These are phyloP conservation scores for Lentinus brumalis DNA, from an alignment of 768 basidiomycete genomes.

Conservation along the genomic window DNA sequence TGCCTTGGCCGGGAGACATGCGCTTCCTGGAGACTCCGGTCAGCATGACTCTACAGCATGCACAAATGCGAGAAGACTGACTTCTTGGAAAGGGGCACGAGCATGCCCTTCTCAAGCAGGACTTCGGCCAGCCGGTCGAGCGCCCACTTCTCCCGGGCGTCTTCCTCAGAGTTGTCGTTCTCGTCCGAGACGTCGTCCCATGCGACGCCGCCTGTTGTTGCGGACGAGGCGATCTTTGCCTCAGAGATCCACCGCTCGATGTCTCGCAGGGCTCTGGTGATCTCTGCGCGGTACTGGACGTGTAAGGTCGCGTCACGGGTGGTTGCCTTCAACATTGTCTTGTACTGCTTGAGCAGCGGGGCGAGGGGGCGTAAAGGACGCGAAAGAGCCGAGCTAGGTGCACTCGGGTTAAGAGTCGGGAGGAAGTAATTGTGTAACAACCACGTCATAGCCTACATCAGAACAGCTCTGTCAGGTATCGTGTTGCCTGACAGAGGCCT, in stretches of 20 bases:
- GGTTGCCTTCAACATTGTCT: constrained; percentile 60
- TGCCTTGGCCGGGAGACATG: constrained; percentile 25
- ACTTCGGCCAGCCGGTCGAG: constrained; percentile 66
- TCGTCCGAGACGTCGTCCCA: constrained; percentile 41
- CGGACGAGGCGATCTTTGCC: constrained; percentile 60
- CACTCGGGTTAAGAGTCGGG: constrained; percentile 65
- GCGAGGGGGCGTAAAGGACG: constrained; percentile 53
- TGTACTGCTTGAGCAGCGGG: constrained; percentile 77
- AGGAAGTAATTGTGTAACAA: constrained; percentile 83
- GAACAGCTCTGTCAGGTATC: neutral
- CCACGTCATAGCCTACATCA: constrained; percentile 74
- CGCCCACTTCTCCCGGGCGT: constrained; percentile 65
- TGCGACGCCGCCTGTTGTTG: constrained; percentile 46
- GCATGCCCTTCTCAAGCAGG: constrained; percentile 67
- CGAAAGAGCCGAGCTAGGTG: constrained; percentile 36
- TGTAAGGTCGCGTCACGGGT: constrained; percentile 66
- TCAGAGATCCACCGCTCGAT: constrained; percentile 83
- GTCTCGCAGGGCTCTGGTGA: constrained; percentile 54
- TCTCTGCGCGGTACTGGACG: constrained; percentile 49
- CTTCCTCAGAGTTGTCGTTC: constrained; percentile 35
- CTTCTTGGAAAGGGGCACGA: constrained; percentile 88
- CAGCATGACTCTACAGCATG: too few species aligned
- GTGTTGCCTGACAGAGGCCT: too few species aligned
- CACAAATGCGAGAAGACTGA: constrained; percentile 35
- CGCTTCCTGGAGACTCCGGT: constrained; percentile 4